Percentiles rank a stretch among this genome's conserved stretches.
phyloP scores from a whole-genome alignment of 1,284 basidiomycete species.

The Tylopilus sp. region DNA sequence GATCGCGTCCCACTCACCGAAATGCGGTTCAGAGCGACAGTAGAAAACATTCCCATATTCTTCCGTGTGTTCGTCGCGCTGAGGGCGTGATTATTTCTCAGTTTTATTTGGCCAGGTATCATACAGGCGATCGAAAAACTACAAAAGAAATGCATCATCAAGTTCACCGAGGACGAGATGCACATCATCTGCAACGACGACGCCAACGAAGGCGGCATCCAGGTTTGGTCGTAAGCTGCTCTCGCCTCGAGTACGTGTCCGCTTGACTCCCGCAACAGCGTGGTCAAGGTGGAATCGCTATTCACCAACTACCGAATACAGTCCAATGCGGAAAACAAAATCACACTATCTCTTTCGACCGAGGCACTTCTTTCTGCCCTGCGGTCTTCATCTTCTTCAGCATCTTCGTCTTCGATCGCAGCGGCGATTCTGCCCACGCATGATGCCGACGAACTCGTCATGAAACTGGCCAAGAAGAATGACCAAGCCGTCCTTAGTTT shows the following conservation, averaged over 20 bases:
- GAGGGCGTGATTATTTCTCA: neutral
- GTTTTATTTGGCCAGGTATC: slow-evolving; percentile 46
- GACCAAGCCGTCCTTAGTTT: slow-evolving; percentile 70
- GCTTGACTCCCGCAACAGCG: slow-evolving; percentile 33
- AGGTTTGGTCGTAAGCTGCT: slow-evolving; percentile 81
- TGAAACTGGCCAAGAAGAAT: slow-evolving; percentile 82
- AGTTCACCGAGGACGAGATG: slow-evolving; percentile 71
- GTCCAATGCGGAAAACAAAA: slow-evolving; percentile 80
- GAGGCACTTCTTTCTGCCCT: slow-evolving; percentile 76
- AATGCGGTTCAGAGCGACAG: slow-evolving; percentile 67
- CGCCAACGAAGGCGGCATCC: slow-evolving; percentile 76
- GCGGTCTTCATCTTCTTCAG: slow-evolving; percentile 52
- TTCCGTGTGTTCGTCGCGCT: slow-evolving; percentile 42
- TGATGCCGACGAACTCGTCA: slow-evolving; percentile 62
- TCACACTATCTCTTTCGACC: slow-evolving; percentile 65
- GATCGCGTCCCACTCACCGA: slow-evolving; percentile 15
- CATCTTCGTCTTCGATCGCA: slow-evolving; percentile 34
- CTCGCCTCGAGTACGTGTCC: neutral
- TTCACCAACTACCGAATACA: slow-evolving; percentile 84
- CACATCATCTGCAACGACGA: slow-evolving; percentile 82
- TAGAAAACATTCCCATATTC: slow-evolving; percentile 57
- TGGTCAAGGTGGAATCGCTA: slow-evolving; percentile 64
- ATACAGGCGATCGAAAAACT: slow-evolving; percentile 76
- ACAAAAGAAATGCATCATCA: slow-evolving; percentile 78
- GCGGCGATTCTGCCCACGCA: slow-evolving; percentile 33